Evolutionary conservation across 2,329 filamentous ascomycete genomes (phyloP).

Genomic region (Fusarium compactum): DNA sequence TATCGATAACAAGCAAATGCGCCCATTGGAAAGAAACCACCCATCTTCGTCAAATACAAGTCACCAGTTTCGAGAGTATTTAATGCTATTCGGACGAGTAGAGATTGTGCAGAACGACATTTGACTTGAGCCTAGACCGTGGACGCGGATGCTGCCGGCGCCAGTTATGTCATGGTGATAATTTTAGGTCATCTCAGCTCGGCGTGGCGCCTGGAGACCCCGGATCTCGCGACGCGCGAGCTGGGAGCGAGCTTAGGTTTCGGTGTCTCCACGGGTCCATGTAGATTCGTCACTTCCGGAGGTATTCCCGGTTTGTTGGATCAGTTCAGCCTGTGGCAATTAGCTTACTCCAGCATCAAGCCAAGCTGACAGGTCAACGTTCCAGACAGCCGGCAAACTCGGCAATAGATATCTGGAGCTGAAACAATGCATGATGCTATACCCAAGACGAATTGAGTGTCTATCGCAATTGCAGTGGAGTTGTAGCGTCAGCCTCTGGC

Average conservation of each 20-base stretch:
- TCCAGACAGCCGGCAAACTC: constrained; percentile 17
- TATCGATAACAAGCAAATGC: no score
- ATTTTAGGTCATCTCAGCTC: neutral
- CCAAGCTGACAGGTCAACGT: neutral
- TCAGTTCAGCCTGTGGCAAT: neutral
- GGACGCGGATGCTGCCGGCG: constrained; percentile 2
- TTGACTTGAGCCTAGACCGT: neutral
- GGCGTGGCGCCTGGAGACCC: neutral
- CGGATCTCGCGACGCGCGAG: neutral
- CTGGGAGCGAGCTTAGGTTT: neutral
- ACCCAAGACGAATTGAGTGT: neutral
- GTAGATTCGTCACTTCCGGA: neutral
- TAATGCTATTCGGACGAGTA: neutral
- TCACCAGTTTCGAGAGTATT: neutral
- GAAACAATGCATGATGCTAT: neutral
- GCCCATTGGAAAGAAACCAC: neutral
- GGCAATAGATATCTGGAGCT: neutral
- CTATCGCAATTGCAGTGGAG: constrained; percentile 18
- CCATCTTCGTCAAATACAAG: neutral
- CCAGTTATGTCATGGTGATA: neutral
- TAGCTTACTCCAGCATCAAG: neutral
- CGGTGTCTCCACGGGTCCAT: neutral
- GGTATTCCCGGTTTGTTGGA: neutral
- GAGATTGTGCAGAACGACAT: neutral
- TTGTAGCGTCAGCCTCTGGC: neutral